Conservation (phyloP, 2,329 filamentous ascomycete species). For the Aschersonia sp. region DNA sequence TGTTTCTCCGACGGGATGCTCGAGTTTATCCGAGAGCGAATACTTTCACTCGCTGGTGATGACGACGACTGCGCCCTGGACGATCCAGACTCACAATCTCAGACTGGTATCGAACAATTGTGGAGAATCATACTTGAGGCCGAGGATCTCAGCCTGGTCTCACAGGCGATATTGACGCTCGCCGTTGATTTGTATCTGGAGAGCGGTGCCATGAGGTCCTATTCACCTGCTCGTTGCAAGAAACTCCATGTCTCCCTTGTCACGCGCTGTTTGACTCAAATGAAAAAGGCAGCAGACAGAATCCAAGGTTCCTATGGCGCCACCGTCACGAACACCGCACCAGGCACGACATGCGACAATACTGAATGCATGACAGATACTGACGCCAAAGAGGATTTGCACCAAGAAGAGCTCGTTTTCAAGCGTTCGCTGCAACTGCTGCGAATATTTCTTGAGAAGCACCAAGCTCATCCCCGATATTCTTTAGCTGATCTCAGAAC, state of each 20-base stretch:
- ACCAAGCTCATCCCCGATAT: conserved; percentile 46
- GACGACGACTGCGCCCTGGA: conserved; percentile 30
- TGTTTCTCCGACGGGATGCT: conserved; percentile 48
- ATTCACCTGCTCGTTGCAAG: conserved; percentile 33
- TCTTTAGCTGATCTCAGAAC: conserved; percentile 41
- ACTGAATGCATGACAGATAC: conserved; percentile 39
- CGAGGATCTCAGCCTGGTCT: conserved; percentile 49
- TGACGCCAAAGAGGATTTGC: conserved; percentile 29
- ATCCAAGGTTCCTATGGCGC: conserved; percentile 34
- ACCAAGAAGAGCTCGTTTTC: conserved; percentile 43
- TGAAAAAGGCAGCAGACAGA: conserved; percentile 43
- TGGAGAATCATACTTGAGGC: conserved; percentile 70
- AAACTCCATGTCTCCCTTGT: conserved; percentile 56
- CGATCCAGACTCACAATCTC: conserved; percentile 34
- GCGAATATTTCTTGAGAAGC: conserved; percentile 48
- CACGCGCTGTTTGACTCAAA: conserved; percentile 55
- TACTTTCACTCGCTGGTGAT: conserved; percentile 32
- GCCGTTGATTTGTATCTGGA: conserved; percentile 58
- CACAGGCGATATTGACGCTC: conserved; percentile 52
- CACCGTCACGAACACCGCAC: conserved; percentile 10
- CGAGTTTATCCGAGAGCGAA: conserved; percentile 42
- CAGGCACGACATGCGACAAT: conserved; percentile 16
- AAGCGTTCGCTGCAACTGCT: conserved; percentile 55
- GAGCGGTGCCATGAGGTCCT: conserved; percentile 32
- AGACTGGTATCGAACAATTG: conserved; percentile 51